These are phyloP conservation scores for Ceratobasidium sp. DNA, from an alignment of 1,284 basidiomycete species.

Conservation along the genomic window DNA sequence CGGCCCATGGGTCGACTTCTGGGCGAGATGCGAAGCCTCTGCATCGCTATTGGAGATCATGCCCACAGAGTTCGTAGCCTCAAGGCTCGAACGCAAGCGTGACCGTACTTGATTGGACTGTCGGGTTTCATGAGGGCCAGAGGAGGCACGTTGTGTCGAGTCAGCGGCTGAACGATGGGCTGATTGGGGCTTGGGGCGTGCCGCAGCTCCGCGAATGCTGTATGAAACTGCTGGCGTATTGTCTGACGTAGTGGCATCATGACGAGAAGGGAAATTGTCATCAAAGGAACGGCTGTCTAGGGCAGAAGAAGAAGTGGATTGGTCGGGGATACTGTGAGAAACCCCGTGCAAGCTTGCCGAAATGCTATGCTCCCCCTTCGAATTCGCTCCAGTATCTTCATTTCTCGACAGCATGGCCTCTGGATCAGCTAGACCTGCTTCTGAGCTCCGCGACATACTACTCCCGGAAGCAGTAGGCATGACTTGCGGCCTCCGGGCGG, in stretches of 20 bases:
- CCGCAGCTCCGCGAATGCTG: constrained; percentile 31
- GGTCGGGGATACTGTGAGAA: not conserved
- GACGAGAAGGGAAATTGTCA: not conserved
- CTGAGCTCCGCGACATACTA: not conserved
- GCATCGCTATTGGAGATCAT: constrained; percentile 12
- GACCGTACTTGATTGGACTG: constrained; percentile 5
- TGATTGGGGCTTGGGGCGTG: constrained; percentile 22
- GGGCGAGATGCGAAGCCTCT: constrained; percentile 25
- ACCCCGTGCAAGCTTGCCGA: not conserved
- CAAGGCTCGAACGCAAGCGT: constrained; percentile 32
- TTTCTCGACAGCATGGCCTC: constrained; percentile 8
- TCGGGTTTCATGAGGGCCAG: not conserved
- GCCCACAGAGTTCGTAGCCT: constrained; percentile 16
- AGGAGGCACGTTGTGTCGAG: constrained; percentile 35
- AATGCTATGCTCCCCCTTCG: not conserved
- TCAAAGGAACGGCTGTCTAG: not conserved
- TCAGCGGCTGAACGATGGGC: constrained; percentile 18
- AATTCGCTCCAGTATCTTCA: not conserved
- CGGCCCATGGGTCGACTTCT: constrained; percentile 13
- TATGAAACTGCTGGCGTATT: constrained; percentile 20
- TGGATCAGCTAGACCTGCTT: not conserved
- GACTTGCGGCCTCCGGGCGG: not conserved
- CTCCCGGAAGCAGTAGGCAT: not conserved
- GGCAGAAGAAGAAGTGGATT: not conserved
- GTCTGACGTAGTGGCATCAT: constrained; percentile 12